Evolutionary conservation across 306 rosid species (phyloP).

Genomic region (Vigna hirtella): DNA sequence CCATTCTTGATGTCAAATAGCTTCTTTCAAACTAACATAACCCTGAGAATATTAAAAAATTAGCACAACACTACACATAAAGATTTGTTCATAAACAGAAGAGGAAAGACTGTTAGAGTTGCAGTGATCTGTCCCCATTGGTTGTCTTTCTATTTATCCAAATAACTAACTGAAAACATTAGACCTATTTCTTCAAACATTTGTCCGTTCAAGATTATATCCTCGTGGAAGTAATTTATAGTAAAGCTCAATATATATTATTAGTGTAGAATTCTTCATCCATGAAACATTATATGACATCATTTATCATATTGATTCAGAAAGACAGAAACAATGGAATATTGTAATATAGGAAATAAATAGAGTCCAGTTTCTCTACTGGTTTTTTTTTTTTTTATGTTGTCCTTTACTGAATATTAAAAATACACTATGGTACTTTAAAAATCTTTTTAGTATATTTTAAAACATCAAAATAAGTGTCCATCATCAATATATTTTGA

Average conservation of each 20-base stretch:
- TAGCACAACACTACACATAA: conserved; percentile 32
- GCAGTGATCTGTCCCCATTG: not conserved
- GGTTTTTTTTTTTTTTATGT: no score
- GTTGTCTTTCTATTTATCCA: not conserved
- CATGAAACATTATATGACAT: not conserved
- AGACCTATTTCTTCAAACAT: not conserved
- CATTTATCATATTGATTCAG: not conserved
- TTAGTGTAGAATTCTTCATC: not conserved
- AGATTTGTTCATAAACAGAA: conserved; percentile 21
- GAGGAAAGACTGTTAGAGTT: conserved; percentile 14
- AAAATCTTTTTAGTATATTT: no score
- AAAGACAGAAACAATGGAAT: not conserved
- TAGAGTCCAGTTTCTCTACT: not conserved
- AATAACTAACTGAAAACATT: not conserved
- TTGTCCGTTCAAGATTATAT: not conserved
- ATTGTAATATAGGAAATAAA: not conserved
- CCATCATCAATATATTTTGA: no score
- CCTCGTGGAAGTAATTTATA: not conserved
- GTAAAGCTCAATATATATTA: not conserved
- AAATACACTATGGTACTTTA: no score
- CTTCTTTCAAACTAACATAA: conserved; percentile 47
- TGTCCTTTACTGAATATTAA: no score
- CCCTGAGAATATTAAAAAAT: conserved; percentile 48
- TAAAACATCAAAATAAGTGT: no score
- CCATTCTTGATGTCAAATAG: conserved; percentile 53